Evolutionary conservation across 148 eudicot genomes (phyloP).

Genomic region (Diospyros kaki): DNA sequence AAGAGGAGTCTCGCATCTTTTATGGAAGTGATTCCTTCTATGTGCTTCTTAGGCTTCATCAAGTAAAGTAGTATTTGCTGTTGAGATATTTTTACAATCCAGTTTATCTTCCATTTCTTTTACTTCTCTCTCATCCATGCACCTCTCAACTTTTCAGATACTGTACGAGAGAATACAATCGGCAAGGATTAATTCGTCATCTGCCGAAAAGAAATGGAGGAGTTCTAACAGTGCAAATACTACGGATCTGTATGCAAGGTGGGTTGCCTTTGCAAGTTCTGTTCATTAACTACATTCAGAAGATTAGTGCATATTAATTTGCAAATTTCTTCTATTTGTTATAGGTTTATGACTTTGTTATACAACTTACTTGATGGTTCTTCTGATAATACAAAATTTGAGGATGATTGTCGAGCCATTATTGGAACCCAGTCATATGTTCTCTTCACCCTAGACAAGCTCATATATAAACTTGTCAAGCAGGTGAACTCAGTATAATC

Average conservation of each 20-base stretch:
- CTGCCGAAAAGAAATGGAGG: conserved; percentile 72
- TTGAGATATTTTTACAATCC: background rate
- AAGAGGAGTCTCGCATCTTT: conserved; percentile 43
- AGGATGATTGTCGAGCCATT: conserved; percentile 89
- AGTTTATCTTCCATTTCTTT: background rate
- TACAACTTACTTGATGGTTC: conserved; percentile 76
- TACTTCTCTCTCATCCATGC: background rate
- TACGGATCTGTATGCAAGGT: conserved; percentile 72
- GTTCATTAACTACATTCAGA: conserved; percentile 11
- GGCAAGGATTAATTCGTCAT: conserved; percentile 61
- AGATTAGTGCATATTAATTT: conserved; percentile 1
- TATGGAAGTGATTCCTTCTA: conserved; percentile 86
- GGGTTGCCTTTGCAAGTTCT: conserved; percentile 9
- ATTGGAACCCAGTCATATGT: conserved; percentile 86
- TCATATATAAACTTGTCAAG: conserved; percentile 78
- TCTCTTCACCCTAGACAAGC: conserved; percentile 90
- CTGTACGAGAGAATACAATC: conserved; percentile 77
- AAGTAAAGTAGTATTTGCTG: conserved; percentile 34
- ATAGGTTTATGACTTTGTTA: conserved; percentile 72
- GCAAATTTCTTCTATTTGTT: conserved; percentile 8
- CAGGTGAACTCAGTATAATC: conserved; percentile 44
- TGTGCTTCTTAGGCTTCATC: conserved; percentile 89
- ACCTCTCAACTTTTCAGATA: conserved; percentile 38
- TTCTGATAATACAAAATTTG: conserved; percentile 78
- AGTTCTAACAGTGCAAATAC: conserved; percentile 44